phyloP scores from a whole-genome alignment of 306 rosid genomes.

The Comarum palustre region DNA sequence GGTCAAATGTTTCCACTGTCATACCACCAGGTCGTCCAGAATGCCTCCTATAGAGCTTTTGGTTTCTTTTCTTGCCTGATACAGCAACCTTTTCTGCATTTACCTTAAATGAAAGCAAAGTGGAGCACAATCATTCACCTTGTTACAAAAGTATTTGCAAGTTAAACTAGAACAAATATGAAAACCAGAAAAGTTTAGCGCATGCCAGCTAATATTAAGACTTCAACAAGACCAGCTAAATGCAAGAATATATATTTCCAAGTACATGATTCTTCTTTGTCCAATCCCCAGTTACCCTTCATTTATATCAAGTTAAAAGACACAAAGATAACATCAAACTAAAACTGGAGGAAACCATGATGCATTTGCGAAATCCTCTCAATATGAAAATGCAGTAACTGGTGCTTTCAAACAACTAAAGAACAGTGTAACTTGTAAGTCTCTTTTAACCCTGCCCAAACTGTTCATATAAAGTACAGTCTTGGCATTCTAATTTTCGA shows the following conservation, averaged over 20 bases:
- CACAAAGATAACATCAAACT: not conserved
- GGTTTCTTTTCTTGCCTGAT: conserved; percentile 87
- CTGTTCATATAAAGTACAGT: not conserved
- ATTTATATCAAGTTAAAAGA: not conserved
- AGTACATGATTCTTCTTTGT: no score
- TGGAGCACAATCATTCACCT: conserved; percentile 13
- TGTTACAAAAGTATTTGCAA: not conserved
- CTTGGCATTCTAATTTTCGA: not conserved
- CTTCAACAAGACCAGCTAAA: not conserved
- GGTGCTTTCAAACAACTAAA: not conserved
- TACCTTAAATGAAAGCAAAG: conserved; percentile 45
- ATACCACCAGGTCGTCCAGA: conserved; percentile 99
- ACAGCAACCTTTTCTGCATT: conserved; percentile 97
- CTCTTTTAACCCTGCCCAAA: not conserved
- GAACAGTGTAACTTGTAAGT: not conserved
- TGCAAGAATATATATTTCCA: not conserved
- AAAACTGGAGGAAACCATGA: not conserved
- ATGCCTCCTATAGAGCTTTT: conserved; percentile 93
- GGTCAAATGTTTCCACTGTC: conserved; percentile 88
- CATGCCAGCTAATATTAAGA: not conserved
- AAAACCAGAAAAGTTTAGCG: not conserved
- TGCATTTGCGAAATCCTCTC: no score
- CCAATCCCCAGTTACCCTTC: no score
- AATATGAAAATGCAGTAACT: not conserved
- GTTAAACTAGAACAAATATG: not conserved